Evolutionary conservation across 169 alveolate species (phyloP), one percentile per base, ranked within the genome.

Genomic region (Pseudocohnilembus persalinus): DNA sequence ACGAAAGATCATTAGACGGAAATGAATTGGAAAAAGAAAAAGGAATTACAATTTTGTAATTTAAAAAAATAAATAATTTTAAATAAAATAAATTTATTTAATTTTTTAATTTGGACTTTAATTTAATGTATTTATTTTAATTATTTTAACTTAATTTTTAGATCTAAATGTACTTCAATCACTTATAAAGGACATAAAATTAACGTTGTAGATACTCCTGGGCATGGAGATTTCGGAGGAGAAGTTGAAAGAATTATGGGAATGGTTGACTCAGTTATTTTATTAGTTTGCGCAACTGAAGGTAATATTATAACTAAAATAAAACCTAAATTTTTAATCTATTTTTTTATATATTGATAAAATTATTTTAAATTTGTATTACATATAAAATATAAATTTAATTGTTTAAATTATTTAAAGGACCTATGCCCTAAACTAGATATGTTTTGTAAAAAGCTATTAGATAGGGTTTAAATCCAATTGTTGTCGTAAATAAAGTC

Each of bases 201-300:
- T 49, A 94, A 94, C 84, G 89, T 95, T 49, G 96, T 95, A 29
- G 97, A 94, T 88, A 92, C 97, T 24, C 97, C 98, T 75, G 99
- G 99, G 31, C 99, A 98, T 93, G 96, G 99, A 27, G 99, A 99
- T 91, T 99, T 98, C 89, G 99, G 99, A 28, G 99, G 99, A 30
- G 99, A 98, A 88, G 99, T 98, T 25, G 99, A 98, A 88, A 93
- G 99, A 35, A 98, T 98, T 81, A 93, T 98, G 94, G 89, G 93
- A 87, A 96, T 98, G 95, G 99, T 98, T 31, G 99, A 98, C 90
- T 99, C 99, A 63, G 99, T 98, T 32, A 96, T 98, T 74, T 93
- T 98, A 32, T 97, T 98, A 31, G 99, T 98, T 27, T 99, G 98
- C 83, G 99, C 98, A 15, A 99, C 98, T 65, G 99, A 97, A 91